Percentiles rank a stretch among this genome's conserved stretches.
Conservation (phyloP, 495 filamentous ascomycete species). For the Podospora appendiculata region DNA sequence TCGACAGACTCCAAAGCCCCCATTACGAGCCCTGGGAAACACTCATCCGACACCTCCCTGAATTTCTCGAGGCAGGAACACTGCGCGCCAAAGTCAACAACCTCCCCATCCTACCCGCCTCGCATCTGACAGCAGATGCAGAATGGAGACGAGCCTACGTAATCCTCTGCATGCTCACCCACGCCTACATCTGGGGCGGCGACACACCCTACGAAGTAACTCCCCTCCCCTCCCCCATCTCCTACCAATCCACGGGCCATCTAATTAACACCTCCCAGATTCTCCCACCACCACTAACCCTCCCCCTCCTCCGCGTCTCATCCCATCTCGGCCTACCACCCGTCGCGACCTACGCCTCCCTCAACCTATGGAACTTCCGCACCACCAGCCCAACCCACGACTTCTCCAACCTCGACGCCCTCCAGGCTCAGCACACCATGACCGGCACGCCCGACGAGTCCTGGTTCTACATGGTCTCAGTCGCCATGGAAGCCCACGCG, state of each 20-base stretch:
- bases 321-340: slow-evolving; percentile 73
- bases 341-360: slow-evolving; percentile 82
- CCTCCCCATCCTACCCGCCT: slow-evolving; percentile 64
- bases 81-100: slow-evolving; percentile 57
- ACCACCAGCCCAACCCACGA: slow-evolving; percentile 24
- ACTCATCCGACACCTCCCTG: slow-evolving; percentile 59
- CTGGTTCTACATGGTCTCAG: slow-evolving; percentile 93
- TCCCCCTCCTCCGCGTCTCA: slow-evolving; percentile 70
- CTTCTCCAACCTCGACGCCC: slow-evolving; percentile 60
- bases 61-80: slow-evolving; percentile 55
- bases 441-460: slow-evolving; percentile 90
- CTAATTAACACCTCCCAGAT: slow-evolving; percentile 13
- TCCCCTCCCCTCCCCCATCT: neutral
- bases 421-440: slow-evolving; percentile 75
- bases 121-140: slow-evolving; percentile 51
- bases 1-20: slow-evolving; percentile 57
- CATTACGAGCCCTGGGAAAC: slow-evolving; percentile 82
- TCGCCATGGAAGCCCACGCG: slow-evolving; percentile 87
- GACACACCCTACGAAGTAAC: slow-evolving; percentile 24
- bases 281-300: slow-evolving; percentile 72
- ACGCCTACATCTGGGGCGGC: slow-evolving; percentile 73
- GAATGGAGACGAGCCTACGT: slow-evolving; percentile 88
- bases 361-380: slow-evolving; percentile 88
- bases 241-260: neutral
- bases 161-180: slow-evolving; percentile 71